A percentile compares a stretch with the other conserved stretches of the same genome.
Evolutionary conservation across 2,329 filamentous ascomycete species (phyloP).

Genomic region (Anthostomella pinea): DNA sequence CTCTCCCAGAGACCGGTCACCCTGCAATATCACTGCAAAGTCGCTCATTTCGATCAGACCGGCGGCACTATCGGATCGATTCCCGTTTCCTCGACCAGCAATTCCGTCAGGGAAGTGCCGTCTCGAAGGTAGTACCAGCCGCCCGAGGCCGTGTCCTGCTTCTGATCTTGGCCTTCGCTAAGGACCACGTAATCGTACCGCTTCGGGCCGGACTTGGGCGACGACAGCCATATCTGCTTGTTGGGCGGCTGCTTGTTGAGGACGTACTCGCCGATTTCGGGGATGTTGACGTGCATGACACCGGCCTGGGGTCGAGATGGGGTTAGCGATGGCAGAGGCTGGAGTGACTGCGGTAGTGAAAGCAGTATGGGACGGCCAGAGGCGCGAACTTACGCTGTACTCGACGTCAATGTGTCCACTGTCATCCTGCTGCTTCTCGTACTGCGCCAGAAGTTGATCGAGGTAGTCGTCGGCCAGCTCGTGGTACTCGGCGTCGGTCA

Average conservation of each 20-base stretch:
- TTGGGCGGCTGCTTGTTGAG: slow-evolving; percentile 99
- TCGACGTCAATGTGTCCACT: slow-evolving; percentile 81
- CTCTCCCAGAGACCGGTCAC: slow-evolving; percentile 4
- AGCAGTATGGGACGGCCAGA: slow-evolving; percentile 3
- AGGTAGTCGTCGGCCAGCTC: slow-evolving; percentile 75
- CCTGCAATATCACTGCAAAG: no score
- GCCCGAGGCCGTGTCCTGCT: slow-evolving; percentile 70
- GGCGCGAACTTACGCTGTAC: slow-evolving; percentile 64
- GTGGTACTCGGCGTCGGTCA: slow-evolving; percentile 73
- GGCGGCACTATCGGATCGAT: no score
- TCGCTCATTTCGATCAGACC: no score
- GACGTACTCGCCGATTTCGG: slow-evolving; percentile 75
- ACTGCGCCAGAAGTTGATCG: slow-evolving; percentile 48
- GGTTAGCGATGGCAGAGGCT: slow-evolving; percentile 4
- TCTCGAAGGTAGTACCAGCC: slow-evolving; percentile 89
- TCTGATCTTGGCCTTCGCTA: slow-evolving; percentile 71
- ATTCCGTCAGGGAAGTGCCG: slow-evolving; percentile 67
- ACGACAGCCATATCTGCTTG: slow-evolving; percentile 96
- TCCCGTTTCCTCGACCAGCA: slow-evolving; percentile 74
- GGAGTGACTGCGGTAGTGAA: slow-evolving; percentile 2
- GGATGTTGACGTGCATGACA: slow-evolving; percentile 74
- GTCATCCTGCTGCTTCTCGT: slow-evolving; percentile 75
- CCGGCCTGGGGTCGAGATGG: slow-evolving; percentile 59
- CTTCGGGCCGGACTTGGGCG: slow-evolving; percentile 86
- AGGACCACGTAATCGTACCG: slow-evolving; percentile 84